These are phyloP conservation scores for Kwoniella bestiolae DNA, from an alignment of 768 basidiomycete species.

Conservation along the genomic window DNA sequence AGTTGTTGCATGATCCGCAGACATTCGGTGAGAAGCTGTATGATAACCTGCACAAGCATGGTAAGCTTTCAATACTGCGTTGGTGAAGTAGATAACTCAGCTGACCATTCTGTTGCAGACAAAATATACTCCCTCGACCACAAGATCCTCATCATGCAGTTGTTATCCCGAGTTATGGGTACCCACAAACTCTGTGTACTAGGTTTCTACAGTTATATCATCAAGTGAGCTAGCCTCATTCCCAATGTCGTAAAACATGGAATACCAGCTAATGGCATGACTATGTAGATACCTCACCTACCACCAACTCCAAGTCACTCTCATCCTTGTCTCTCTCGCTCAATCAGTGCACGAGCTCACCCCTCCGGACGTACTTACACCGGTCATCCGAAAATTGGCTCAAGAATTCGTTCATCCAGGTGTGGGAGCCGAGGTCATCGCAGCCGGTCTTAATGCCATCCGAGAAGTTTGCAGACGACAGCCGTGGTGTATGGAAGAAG, in stretches of 20 bases:
- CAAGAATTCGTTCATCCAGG: constrained; percentile 97
- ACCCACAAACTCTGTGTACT: constrained; percentile 90
- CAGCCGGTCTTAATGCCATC: constrained; percentile 94
- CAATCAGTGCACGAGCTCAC: constrained; percentile 94
- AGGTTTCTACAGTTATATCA: constrained; percentile 91
- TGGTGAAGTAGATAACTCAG: background rate
- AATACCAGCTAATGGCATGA: background rate
- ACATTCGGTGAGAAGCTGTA: constrained; percentile 93
- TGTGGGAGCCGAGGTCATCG: constrained; percentile 90
- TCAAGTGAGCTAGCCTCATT: constrained; percentile 59
- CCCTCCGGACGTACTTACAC: constrained; percentile 86
- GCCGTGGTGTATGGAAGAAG: constrained; percentile 96
- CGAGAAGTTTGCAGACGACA: constrained; percentile 92
- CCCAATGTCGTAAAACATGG: too few relatives aligned
- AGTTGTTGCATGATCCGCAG: constrained; percentile 92
- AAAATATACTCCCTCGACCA: constrained; percentile 95
- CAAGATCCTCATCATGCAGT: constrained; percentile 95
- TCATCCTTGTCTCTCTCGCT: constrained; percentile 90
- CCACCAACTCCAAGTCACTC: constrained; percentile 87
- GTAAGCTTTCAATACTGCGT: constrained; percentile 43
- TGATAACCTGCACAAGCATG: constrained; percentile 74
- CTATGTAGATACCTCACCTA: constrained; percentile 77
- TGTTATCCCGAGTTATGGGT: constrained; percentile 91
- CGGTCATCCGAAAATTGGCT: constrained; percentile 87
- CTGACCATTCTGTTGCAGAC: constrained; percentile 61